Percentiles rank a stretch among this genome's conserved stretches.
phyloP scores from a whole-genome alignment of 1,284 basidiomycete genomes.

The Ustilago esculenta region DNA sequence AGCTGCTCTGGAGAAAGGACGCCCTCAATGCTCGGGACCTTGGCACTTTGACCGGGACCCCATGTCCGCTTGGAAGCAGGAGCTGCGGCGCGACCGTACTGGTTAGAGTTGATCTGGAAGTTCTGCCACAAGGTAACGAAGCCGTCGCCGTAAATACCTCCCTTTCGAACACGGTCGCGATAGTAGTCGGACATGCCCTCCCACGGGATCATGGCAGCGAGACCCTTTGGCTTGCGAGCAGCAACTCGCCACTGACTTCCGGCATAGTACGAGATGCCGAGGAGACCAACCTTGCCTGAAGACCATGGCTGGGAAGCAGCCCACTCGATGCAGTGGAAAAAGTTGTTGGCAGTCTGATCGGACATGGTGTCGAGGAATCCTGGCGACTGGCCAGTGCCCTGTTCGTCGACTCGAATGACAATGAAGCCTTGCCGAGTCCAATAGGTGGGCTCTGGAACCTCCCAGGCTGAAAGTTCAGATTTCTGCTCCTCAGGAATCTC shows the following conservation, averaged over 20 bases:
- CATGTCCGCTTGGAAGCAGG: constrained; percentile 13
- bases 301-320: constrained; percentile 65
- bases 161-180: constrained; percentile 64
- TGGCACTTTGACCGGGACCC: constrained; percentile 24
- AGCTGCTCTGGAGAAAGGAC: constrained; percentile 57
- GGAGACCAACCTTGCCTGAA: constrained; percentile 64
- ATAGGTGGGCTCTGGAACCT: constrained; percentile 64
- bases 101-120: constrained; percentile 62
- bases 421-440: constrained; percentile 65
- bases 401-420: constrained; percentile 66
- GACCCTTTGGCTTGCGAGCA: constrained; percentile 65
- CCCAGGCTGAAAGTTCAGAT: constrained; percentile 63
- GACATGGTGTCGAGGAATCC: constrained; percentile 65
- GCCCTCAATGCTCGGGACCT: constrained; percentile 60
- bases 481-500: constrained; percentile 65
- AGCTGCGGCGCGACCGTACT: constrained; percentile 55
- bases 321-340: constrained; percentile 66
- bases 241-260: constrained; percentile 67
- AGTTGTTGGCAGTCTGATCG: constrained; percentile 60
- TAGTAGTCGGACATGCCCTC: constrained; percentile 67
- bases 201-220: constrained; percentile 66
- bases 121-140: constrained; percentile 65
- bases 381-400: constrained; percentile 61
- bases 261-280: constrained; percentile 67
- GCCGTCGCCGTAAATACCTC: constrained; percentile 63